A percentile compares a stretch with the other conserved stretches of the same genome.
phyloP scores from a whole-genome alignment of 768 basidiomycete species.

The Naematelia aurantialba region DNA sequence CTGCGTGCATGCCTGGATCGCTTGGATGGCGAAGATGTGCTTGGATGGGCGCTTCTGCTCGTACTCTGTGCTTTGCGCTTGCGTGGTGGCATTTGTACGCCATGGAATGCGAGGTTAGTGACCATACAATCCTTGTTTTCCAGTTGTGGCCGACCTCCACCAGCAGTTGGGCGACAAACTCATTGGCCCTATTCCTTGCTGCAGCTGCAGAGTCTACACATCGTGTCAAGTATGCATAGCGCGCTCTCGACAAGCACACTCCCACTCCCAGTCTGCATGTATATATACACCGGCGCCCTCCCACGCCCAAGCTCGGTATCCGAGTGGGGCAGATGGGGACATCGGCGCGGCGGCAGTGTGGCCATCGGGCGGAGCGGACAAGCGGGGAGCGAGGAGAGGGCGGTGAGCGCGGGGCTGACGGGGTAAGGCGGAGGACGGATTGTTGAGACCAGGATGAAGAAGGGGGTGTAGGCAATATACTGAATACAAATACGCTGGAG shows the following conservation, averaged over 20 bases:
- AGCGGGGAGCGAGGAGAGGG: neutral
- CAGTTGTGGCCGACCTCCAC: neutral
- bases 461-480: neutral
- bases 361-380: neutral
- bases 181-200: no score
- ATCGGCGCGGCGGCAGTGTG: neutral
- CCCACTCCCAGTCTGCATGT: neutral
- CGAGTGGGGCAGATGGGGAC: conserved; percentile 9
- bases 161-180: no score
- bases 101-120: no score
- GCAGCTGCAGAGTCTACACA: no score
- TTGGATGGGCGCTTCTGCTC: neutral
- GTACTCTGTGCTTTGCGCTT: neutral
- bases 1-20: neutral
- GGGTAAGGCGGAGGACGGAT: neutral
- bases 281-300: conserved; percentile 4
- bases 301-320: conserved; percentile 7
- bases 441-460: neutral
- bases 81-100: no score
- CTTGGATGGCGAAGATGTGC: neutral
- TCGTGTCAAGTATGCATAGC: neutral
- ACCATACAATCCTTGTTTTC: no score
- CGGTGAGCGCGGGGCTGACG: neutral
- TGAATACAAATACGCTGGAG: neutral
- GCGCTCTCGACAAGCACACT: neutral